Evolutionary conservation across 352 stramenopile species (phyloP).

Genomic region (Pythium aquatile): DNA sequence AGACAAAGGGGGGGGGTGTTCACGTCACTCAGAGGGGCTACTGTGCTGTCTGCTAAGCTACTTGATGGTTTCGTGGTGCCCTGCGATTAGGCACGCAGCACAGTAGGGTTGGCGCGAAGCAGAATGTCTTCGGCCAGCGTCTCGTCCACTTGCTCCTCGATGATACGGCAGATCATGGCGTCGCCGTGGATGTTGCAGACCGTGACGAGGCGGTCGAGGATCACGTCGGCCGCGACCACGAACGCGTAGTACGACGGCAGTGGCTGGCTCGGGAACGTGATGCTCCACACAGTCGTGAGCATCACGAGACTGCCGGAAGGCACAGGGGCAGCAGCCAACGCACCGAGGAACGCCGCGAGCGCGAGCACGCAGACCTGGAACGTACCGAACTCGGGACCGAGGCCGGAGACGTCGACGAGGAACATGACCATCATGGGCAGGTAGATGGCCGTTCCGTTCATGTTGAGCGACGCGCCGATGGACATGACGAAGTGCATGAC

Average conservation of each 20-base stretch:
- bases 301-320: conserved; percentile 59
- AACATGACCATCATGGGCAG: conserved; percentile 72
- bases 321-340: conserved; percentile 58
- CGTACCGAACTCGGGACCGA: conserved; percentile 34
- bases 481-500: conserved; percentile 77
- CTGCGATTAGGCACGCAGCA: conserved; percentile 13
- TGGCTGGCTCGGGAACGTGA: conserved; percentile 48
- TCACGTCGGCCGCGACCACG: conserved; percentile 62
- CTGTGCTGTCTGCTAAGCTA: not conserved
- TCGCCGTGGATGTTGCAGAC: conserved; percentile 75
- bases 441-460: conserved; percentile 79
- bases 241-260: conserved; percentile 63
- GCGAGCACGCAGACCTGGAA: conserved; percentile 47
- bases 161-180: conserved; percentile 68
- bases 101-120: conserved; percentile 20
- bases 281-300: conserved; percentile 70
- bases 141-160: conserved; percentile 64
- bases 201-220: conserved; percentile 72
- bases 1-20: not conserved
- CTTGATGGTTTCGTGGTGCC: not conserved
- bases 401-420: conserved; percentile 56
- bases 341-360: conserved; percentile 57
- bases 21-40: not conserved
- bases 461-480: conserved; percentile 63
- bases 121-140: conserved; percentile 22